Base-by-base conservation (phyloP, 2,329 filamentous ascomycete species). In the Lithohypha guttulata region DNA sequence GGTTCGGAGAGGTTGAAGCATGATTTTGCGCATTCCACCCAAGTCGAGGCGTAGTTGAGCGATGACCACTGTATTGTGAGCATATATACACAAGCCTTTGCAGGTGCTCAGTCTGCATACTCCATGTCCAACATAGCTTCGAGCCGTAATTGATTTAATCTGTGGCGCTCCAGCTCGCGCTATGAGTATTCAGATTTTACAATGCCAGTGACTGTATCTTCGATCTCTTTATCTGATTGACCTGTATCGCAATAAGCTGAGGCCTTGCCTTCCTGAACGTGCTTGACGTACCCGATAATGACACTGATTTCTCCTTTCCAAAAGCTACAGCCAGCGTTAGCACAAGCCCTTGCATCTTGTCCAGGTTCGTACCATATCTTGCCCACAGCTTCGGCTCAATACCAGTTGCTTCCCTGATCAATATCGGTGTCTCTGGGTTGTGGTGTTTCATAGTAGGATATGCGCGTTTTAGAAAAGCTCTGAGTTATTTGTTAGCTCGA, bases 361-460 rank as follows among this genome's bases (percentile, higher is more conserved):
- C 10, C 14, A 22, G 23, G 11, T 23, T 27, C 29, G 31, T 41
- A 93, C 85, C 89, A 60, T 93, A 98, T 78, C 91, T 75, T 52
- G 89, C 87, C 64, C 81, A 96, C 48, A 98, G 77, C 62, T 77
- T 81, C 49, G 91, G 89, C 59, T 82, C 69, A 39, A 84, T 84
- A 56, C 84, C 85, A 53, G 76, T 69, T 38, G 89, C 91, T 70
- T 96, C 91, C 59, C 91, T 84, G 57, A 98, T 79, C 70, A 98
- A 71, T 64, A 98, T 96, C 39, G 91, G 91, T 34, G 75, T 87
- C 63, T 83, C 70, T 42, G 91, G 91, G 70, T 98, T 98, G 73
- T 89, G 84, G 73, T 93, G 93, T 78, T 98, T 98, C 89, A 98
- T 96, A 44, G 84, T 91, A 32, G 91, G 91, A 65, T 98, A 98